Base-by-base conservation (phyloP, 2,329 filamentous ascomycete species). In the Pestalotiopsis sp. region DNA sequence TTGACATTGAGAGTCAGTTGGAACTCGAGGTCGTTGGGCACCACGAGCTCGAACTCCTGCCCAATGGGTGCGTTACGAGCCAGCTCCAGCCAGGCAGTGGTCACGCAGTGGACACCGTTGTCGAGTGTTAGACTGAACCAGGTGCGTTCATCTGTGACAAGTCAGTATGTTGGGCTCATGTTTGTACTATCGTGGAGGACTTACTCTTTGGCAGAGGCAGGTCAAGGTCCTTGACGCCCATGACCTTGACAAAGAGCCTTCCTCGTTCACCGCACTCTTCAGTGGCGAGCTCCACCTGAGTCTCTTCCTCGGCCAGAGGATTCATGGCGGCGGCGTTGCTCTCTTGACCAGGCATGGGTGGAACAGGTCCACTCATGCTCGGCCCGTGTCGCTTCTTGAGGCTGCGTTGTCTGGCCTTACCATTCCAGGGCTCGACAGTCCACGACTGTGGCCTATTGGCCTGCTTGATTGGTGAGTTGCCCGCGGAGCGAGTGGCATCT, bases 41-140 rank as follows among this genome's bases (percentile, higher is more conserved):
- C 96, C 40, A 98, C 95, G 59, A 99, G 90, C 82, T 99, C 96
- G 75, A 99, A 99, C 79, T 99, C 96, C 78, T 99, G 96, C 6
- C 95, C 96, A 74, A 99, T 98, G 0, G 96, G 94, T 2, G 96
- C 95, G 69, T 93, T 95, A 74, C 93, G 92, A 23, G 94, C 94
- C 69, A 99, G 86, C 80, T 99, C 96, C 9, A 98, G 86, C 93
- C 94, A 98, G 0, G 94, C 92, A 3, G 96, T 99, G 0, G 96
- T 99, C 17, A 99, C 96, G 76, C 96, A 99, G 79, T 99, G 96
- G 1, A 99, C 89, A 31, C 96, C 96, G 72, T 99, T 99, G 80
- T 99, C 96, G n/a, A 99, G 87, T 0, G 96, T 99, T 12, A 99
- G 87, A 75, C 95, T 95, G 83, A 99, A 99, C 88, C 93, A 96